Evolutionary conservation across 768 basidiomycete species (phyloP).

Genomic region (Rhodotorula paludigena): DNA sequence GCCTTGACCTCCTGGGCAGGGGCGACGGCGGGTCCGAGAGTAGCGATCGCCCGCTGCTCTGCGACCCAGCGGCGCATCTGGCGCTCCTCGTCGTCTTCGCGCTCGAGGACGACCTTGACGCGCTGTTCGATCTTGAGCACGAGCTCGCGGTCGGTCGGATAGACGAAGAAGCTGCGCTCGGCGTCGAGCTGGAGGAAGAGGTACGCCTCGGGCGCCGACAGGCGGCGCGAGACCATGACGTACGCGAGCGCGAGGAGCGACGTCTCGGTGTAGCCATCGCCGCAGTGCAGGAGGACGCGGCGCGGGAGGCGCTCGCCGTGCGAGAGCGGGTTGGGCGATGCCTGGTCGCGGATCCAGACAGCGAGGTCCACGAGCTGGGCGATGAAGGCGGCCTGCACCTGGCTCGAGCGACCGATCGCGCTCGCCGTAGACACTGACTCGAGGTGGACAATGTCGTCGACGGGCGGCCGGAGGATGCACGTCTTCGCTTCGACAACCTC

Average conservation of each 20-base stretch:
- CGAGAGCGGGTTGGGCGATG: conserved; percentile 14
- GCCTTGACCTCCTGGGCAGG: background rate
- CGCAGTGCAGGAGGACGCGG: conserved; percentile 69
- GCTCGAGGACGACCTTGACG: conserved; percentile 27
- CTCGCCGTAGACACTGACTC: conserved; percentile 39
- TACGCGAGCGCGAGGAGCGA: conserved; percentile 79
- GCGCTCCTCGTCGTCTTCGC: conserved; percentile 32
- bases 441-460: conserved; percentile 42
- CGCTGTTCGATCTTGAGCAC: conserved; percentile 35
- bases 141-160: conserved; percentile 69
- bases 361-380: conserved; percentile 40
- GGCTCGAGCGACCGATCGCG: conserved; percentile 7
- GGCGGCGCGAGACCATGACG: conserved; percentile 60
- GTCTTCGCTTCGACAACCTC: conserved; percentile 13
- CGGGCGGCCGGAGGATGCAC: conserved; percentile 22
- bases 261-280: conserved; percentile 89
- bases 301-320: conserved; percentile 29
- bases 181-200: conserved; percentile 66
- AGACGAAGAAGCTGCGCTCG: conserved; percentile 80
- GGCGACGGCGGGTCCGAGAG: background rate
- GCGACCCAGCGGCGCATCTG: conserved; percentile 23
- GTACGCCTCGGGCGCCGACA: conserved; percentile 78
- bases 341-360: conserved; percentile 40
- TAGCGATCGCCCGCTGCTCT: conserved; percentile 11
- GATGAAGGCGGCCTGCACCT: conserved; percentile 18